Evolutionary conservation across 305 asterid genomes (phyloP), one percentile per base, ranked within the genome.

Genomic region (Fraxinus ornus): DNA sequence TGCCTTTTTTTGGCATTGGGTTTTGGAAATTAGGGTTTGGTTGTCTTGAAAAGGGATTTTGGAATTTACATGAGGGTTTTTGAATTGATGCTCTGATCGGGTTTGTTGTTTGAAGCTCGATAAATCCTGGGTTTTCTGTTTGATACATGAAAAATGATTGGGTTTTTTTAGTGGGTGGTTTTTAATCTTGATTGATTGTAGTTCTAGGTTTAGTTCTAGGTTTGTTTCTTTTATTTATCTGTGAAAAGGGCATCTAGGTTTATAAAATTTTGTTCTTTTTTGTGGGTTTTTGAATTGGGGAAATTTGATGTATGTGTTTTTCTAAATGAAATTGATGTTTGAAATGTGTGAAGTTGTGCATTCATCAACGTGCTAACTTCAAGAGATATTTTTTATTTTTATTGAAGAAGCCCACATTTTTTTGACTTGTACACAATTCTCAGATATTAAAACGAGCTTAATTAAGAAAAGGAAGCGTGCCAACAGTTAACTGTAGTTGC

Each of bases 171-270:
- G 33, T 81, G 35, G 36, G 68, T 76, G 77, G 28, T 28, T 76
- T 7, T 49, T 79, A 19, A 24, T 79, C 78, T 66, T 70, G 66
- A 81, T 49, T 60, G 74, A 35, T 22, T 21, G 57, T 77, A 13
- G 47, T 26, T 26, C 57, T 75, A n/a, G 64, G 71, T 79, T 79
- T 24, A 19, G 30, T 74, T 68, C 75, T 28, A 10, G 19, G 75
- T 76, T 24, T 35, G 52, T 19, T 30, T 70, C 8, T 70, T 30
- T 68, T 70, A 70, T 70, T 30, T 30, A 36, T 70, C 22, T 36
- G 77, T 78, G 78, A 78, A 75, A 47, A 21, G 30, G 10, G 71
- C 36, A 52, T 73, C 60, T 83, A 81, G 86, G 83, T 86, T 83
- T 86, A 72, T 33, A 78, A 78, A 32, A 62, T 78, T 36, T 80